Evolutionary conservation across 257 asterid species (phyloP).

Genomic region (Ocimum tenuiflorum): DNA sequence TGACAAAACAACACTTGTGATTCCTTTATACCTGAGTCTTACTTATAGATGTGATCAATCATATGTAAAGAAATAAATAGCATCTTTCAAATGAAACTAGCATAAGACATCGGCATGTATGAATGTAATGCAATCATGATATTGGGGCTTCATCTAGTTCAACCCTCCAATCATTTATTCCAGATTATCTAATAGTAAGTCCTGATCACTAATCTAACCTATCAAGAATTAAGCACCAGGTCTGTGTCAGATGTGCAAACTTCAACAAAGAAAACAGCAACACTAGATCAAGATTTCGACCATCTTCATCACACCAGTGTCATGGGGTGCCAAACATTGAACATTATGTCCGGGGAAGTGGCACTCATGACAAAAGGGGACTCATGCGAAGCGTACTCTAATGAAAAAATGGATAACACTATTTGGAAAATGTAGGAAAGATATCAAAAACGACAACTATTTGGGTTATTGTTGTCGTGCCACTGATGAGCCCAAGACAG

Average conservation of each 20-base stretch:
- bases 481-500: no score
- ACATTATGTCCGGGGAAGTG: no score
- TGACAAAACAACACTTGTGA: not conserved
- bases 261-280: not conserved
- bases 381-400: no score
- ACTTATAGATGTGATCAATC: not conserved
- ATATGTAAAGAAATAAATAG: not conserved
- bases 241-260: not conserved
- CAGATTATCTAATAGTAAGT: not conserved
- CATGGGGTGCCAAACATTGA: no score
- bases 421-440: no score
- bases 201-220: not conserved
- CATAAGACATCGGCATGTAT: not conserved
- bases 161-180: not conserved
- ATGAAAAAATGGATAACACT: no score
- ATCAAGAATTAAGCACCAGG: not conserved
- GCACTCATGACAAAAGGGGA: no score
- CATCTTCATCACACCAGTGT: no score
- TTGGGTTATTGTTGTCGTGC: no score
- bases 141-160: not conserved
- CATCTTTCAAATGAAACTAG: not conserved
- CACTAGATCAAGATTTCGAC: not conserved
- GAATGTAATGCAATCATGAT: not conserved
- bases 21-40: not conserved
- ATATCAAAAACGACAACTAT: no score